Evolutionary conservation across 1,284 basidiomycete species (phyloP).

Genomic region (Tilletia setariae): DNA sequence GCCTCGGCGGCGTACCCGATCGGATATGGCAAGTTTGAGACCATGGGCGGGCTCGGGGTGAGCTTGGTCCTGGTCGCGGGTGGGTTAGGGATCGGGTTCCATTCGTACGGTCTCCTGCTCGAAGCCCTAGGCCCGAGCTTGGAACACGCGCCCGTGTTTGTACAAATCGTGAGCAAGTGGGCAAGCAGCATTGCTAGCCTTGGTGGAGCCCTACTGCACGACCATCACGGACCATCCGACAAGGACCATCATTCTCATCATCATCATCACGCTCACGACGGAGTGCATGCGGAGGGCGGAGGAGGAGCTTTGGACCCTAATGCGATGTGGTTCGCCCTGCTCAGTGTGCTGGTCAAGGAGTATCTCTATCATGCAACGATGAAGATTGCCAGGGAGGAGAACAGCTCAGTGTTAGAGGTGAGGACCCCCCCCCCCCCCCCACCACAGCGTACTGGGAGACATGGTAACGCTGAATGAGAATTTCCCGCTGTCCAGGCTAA

Average conservation of each 20-base stretch:
- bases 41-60: constrained; percentile 80
- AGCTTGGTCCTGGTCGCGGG: constrained; percentile 75
- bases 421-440: constrained; percentile 49
- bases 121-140: constrained; percentile 61
- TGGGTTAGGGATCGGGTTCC: constrained; percentile 83
- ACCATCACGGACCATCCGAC: constrained; percentile 54
- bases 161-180: constrained; percentile 63
- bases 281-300: constrained; percentile 26
- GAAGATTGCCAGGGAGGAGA: constrained; percentile 81
- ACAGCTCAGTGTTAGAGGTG: constrained; percentile 81
- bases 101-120: constrained; percentile 78
- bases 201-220: constrained; percentile 60
- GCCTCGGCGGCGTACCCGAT: constrained; percentile 76
- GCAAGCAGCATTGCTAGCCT: constrained; percentile 60
- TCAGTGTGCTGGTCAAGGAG: constrained; percentile 80
- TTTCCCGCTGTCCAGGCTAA: too few species aligned
- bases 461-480: too few species aligned
- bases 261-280: constrained; percentile 16
- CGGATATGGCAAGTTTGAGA: constrained; percentile 87
- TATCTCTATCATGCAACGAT: constrained; percentile 68
- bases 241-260: too few species aligned
- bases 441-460: not conserved
- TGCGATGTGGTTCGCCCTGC: constrained; percentile 89
- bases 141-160: constrained; percentile 61
- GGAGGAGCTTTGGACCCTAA: constrained; percentile 79